Base-by-base conservation (phyloP, 2,329 filamentous ascomycete genomes). In the Verticillium dahliae region DNA sequence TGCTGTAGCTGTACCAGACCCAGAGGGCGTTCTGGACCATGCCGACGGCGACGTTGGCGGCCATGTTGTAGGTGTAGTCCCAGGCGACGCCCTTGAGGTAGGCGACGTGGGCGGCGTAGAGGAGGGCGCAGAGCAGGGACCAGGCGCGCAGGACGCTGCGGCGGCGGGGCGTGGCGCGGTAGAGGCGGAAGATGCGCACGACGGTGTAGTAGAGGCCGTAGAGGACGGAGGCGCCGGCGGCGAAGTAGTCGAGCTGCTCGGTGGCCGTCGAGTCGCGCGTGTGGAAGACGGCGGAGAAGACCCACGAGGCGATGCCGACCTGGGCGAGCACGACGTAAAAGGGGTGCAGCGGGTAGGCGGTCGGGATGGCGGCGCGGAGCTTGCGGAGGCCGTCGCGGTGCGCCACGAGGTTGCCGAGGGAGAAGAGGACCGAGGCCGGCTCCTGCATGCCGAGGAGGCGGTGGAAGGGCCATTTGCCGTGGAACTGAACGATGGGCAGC, bases 41-140 rank as follows among this genome's bases (percentile, higher is more conserved):
- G 3, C 95, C 95, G 11, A 90, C 85, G 3, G 84, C 86, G 22
- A 99, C 90, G 70, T 98, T 99, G 59, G 93, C 95, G 1, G 90
- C 87, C 92, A 99, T 98, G 73, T 99, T 99, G 78, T 99, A 99
- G 5, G 89, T 90, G 74, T 99, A 99, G 75, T 98, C 90, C 90
- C 95, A 99, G 18, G 82, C 80, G 80, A 93, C 91, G 67, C 92
- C 85, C 71, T 89, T 91, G 60, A 99, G 81, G 74, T 97, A 99
- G 56, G 80, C 83, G 57, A 97, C 86, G 72, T 99, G 95, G 60
- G 84, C 78, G 33, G 81, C 71, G 74, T 96, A 99, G 59, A 96
- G 76, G 14, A 76, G 65, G 33, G 85, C 73, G 72, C 95, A 99
- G 7, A 91, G 67, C 13, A 81, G 70, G 1, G 91, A 93, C 94